A percentile compares a stretch with the other conserved stretches of the same genome.
phyloP scores from a whole-genome alignment of 805 yeast genomes.

The Brettanomyces naardenensis region DNA sequence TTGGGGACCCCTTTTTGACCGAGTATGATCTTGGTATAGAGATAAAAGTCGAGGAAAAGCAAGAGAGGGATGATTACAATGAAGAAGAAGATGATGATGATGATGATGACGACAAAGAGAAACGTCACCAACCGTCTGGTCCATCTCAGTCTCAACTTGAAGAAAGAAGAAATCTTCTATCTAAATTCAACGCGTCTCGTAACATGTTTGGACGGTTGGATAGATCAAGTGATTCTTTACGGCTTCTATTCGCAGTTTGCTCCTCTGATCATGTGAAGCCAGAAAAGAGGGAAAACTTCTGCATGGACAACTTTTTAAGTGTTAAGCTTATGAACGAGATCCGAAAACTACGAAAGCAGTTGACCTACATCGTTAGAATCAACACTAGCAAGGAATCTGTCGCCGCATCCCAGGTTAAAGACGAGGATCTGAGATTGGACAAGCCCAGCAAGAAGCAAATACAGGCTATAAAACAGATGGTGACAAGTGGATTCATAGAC shows the following conservation, averaged over 20 bases:
- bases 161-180: constrained; percentile 32
- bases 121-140: no score
- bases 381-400: constrained; percentile 54
- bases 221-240: constrained; percentile 65
- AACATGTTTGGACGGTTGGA: constrained; percentile 62
- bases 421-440: constrained; percentile 42
- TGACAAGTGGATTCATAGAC: constrained; percentile 88
- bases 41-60: constrained; percentile 13
- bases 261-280: constrained; percentile 73
- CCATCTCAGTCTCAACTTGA: constrained; percentile 29
- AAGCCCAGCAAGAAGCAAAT: constrained; percentile 67
- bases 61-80: constrained; percentile 20
- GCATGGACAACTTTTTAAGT: constrained; percentile 59
- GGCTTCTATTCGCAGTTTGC: constrained; percentile 72
- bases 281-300: constrained; percentile 37
- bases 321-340: constrained; percentile 83
- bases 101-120: constrained; percentile 20
- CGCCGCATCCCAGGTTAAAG: constrained; percentile 35
- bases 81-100: constrained; percentile 29
- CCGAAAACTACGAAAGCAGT: constrained; percentile 68
- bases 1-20: constrained; percentile 81
- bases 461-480: constrained; percentile 79
- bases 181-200: constrained; percentile 51
- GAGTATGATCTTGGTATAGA: constrained; percentile 66
- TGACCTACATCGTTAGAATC: constrained; percentile 63